Evolutionary conservation across 2,329 filamentous ascomycete genomes (phyloP), one percentile per base, ranked within the genome.

Genomic region (Stagonosporopsis chrysanthemi): DNA sequence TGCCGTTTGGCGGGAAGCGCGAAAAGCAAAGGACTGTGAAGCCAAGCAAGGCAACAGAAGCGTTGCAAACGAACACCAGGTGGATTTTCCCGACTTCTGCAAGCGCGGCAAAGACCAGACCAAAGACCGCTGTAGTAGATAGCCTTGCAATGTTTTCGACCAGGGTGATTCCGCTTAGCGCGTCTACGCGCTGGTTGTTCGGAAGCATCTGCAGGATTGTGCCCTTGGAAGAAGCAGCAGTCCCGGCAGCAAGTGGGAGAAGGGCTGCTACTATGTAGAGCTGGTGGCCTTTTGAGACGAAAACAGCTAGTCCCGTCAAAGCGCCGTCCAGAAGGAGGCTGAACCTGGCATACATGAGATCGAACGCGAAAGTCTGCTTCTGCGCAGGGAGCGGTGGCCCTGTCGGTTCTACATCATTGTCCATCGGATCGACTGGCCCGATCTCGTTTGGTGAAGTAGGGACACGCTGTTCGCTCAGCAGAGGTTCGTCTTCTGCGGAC

Each of bases 171-270:
- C 86, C 88, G 36, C 87, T 86, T 3, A 91, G 77, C 0, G 89
- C 88, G 66, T 91, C 88, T 0, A 84, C 82, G 0, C 88, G 81
- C 52, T 88, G 83, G 0, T 80, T 80, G 1, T 84, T 79, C 0
- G 86, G 78, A 41, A 87, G 87, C 87, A 91, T 88, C 54, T 89
- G 84, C 0, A 89, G 83, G 57, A 91, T 90, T n/a, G 88, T 86
- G 0, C 88, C 89, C 63, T 91, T 91, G 1, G 88, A 87, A 0
- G 88, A 87, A 0, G 88, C 83, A 0, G 87, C 88, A 0, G 88
- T 88, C 0, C 89, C 89, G 0, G 88, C 88, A 0, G 86, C 88
- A 28, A 91, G 84, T 0, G 89, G 89, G 0, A 91, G 79, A 1
- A 90, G 69, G 24, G 85, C 82, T 0, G 87, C 87, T 1, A 88